Base-by-base conservation (phyloP, 2,329 filamentous ascomycete species). In the Grosmannia penicillata region DNA sequence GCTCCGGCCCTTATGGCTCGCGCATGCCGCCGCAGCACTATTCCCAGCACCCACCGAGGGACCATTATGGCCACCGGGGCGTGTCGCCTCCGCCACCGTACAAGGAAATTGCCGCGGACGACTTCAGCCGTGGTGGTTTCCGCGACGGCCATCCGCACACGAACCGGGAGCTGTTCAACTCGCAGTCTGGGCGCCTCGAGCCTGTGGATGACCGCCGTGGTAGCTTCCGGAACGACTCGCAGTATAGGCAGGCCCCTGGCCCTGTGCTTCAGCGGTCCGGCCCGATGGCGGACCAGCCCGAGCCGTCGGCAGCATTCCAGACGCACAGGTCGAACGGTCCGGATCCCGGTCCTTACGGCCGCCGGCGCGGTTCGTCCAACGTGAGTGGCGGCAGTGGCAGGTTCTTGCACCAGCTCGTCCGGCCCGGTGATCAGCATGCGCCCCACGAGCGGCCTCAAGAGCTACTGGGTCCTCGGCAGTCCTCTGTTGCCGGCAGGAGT, bases 181-280 rank as follows among this genome's bases (percentile, higher is more conserved):
- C 89, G n/a, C 82, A 93, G 39, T 94, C 85, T 38, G 89, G 89
- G 15, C 79, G 85, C 36, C 93, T 94, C 49, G 89, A 96, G 54
- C 86, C 87, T 14, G 89, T 87, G 4, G 65, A 72, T 37, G 85
- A 94, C 45, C 78, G 86, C 27, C 75, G 84, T 46, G 75, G 73
- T 15, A 75, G 80, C 23, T 62, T 72, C 46, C 74, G 81, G 37
- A 72, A 75, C 39, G 82, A 91, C 38, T 59, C 66, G 39, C 68
- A 72, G 43, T 68, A 73, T 40, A 75, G 82, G 35, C 79, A 89
- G 46, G 81, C 84, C 4, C 40, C 47, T 3, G 37, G 31, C 19
- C 72, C 85, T 13, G 61, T 96, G 8, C 60, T 96, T 33, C 87
- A 95, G 53, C 70, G 89, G 33, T 72, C 79, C 17, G 60, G 67